Evolutionary conservation across 129 eudicot species (phyloP).

Genomic region (Deinandra increscens): DNA sequence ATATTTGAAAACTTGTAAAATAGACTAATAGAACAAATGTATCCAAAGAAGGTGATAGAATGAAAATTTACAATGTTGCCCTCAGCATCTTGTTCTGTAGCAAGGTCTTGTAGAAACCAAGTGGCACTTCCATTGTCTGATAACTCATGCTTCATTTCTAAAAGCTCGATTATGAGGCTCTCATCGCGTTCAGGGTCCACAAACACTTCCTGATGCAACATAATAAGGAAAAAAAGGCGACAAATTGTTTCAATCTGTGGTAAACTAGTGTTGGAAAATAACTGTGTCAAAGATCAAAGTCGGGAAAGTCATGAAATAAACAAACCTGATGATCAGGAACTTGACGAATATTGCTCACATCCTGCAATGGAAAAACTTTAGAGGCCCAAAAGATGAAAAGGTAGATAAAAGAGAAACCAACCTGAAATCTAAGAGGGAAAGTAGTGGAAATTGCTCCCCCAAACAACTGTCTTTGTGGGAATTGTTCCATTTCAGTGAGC

Average conservation of each 20-base stretch:
- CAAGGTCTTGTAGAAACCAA: slow-evolving; percentile 95
- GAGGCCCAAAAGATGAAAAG: background rate
- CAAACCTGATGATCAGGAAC: slow-evolving; percentile 97
- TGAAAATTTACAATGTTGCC: slow-evolving; percentile 46
- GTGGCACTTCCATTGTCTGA: slow-evolving; percentile 79
- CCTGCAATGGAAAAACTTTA: slow-evolving; percentile 40
- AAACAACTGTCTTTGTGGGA: slow-evolving; percentile 48
- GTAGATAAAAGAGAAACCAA: slow-evolving; percentile 4
- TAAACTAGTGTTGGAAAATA: background rate
- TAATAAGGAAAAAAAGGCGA: background rate
- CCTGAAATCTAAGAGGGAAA: slow-evolving; percentile 83
- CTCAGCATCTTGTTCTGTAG: slow-evolving; percentile 83
- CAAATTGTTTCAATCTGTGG: background rate
- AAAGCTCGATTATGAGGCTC: slow-evolving; percentile 76
- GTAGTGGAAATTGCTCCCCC: slow-evolving; percentile 73
- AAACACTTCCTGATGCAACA: slow-evolving; percentile 68
- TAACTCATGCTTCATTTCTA: slow-evolving; percentile 73
- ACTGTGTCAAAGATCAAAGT: background rate
- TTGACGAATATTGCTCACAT: slow-evolving; percentile 72
- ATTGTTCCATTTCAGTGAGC: slow-evolving; percentile 40
- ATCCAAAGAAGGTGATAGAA: background rate
- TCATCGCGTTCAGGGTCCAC: slow-evolving; percentile 81
- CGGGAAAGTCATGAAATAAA: background rate
- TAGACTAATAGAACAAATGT: background rate
- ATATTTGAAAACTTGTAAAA: background rate